A percentile compares a stretch with the other conserved stretches of the same genome.
Evolutionary conservation across 1,284 basidiomycete species (phyloP).

Genomic region (Trichosporon sp.): DNA sequence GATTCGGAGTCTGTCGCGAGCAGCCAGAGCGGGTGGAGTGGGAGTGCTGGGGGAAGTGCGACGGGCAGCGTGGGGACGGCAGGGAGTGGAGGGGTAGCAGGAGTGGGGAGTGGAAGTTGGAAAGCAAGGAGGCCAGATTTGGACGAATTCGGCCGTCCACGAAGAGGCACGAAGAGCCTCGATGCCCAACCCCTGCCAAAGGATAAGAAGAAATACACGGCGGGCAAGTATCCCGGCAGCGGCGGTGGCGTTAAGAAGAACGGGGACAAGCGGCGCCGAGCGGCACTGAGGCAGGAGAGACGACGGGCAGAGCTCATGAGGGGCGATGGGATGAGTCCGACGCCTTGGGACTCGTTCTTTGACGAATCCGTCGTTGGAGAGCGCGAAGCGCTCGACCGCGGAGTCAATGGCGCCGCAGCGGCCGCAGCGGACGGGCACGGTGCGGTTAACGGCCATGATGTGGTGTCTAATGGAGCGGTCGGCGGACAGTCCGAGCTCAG

Average conservation of each 20-base stretch:
- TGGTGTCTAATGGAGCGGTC: no score
- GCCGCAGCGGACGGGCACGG: no score
- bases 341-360: not conserved
- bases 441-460: no score
- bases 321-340: not conserved
- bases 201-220: slow-evolving; percentile 5
- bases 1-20: not conserved
- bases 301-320: not conserved
- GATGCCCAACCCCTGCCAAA: not conserved
- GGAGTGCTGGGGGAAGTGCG: no score
- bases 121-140: slow-evolving; percentile 27
- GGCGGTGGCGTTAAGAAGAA: slow-evolving; percentile 7
- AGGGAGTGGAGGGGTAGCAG: not conserved
- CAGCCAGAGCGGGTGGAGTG: not conserved
- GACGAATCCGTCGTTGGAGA: not conserved
- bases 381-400: no score
- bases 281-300: not conserved
- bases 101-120: slow-evolving; percentile 7
- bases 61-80: not conserved
- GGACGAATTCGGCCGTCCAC: slow-evolving; percentile 26
- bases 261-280: not conserved
- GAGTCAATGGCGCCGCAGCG: no score
- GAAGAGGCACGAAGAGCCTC: slow-evolving; percentile 21
- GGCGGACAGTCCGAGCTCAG: no score
- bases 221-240: not conserved